These are phyloP conservation scores for Cyclotella distinguenda DNA, from an alignment of 108 stramenopile genomes.

Conservation along the genomic window DNA sequence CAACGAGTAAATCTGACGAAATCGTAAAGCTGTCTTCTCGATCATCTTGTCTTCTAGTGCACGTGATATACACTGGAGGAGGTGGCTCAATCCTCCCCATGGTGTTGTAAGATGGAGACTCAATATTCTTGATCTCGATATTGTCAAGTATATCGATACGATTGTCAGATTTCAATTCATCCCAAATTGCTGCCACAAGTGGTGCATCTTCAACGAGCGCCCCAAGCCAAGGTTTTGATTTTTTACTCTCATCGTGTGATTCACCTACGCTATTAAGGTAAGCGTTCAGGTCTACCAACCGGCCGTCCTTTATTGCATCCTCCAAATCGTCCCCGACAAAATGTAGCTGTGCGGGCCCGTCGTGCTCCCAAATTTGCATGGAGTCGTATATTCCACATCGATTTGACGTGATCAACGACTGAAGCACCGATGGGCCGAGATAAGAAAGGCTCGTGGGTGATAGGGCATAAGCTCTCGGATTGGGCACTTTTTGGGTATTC, in stretches of 20 bases:
- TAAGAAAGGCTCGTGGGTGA: conserved; percentile 67
- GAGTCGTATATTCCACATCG: conserved; percentile 62
- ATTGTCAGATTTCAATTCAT: conserved; percentile 49
- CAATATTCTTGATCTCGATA: conserved; percentile 31
- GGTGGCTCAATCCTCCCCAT: conserved; percentile 34
- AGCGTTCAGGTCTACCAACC: conserved; percentile 35
- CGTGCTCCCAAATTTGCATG: conserved; percentile 90
- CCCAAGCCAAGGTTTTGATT: conserved; percentile 53
- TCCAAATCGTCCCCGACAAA: conserved; percentile 66
- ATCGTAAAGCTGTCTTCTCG: conserved; percentile 15
- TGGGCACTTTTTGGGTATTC: conserved; percentile 30
- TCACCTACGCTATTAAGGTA: background rate
- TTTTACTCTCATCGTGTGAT: conserved; percentile 1
- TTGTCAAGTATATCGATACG: conserved; percentile 45
- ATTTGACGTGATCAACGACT: conserved; percentile 35
- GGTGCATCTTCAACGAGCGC: conserved; percentile 73
- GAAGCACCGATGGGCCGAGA: conserved; percentile 41
- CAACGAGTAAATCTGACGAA: conserved; percentile 60
- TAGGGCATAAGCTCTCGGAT: conserved; percentile 84
- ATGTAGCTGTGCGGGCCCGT: conserved; percentile 67
- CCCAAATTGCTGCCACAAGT: conserved; percentile 61
- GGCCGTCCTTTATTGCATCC: conserved; percentile 27
- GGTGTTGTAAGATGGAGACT: conserved; percentile 22
- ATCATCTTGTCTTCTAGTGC: background rate
- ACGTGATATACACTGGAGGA: conserved; percentile 23